Conservation (phyloP, 2,329 filamentous ascomycete species). For the Exserohilum rostratum region DNA sequence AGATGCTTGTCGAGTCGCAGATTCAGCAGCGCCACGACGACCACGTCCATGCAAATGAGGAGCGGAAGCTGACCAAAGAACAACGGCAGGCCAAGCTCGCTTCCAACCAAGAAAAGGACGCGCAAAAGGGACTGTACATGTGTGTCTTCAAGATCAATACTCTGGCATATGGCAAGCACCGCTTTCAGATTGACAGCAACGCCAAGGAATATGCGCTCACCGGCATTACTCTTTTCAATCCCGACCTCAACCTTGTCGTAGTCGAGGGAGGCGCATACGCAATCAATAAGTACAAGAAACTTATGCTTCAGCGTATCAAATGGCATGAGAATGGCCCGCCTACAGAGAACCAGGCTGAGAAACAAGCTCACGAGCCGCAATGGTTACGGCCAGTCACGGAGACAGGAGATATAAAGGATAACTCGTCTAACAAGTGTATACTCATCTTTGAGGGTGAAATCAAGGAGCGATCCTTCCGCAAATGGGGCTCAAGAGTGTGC, state of each 20-base stretch:
- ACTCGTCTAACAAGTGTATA: slow-evolving; percentile 79
- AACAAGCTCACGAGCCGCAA: slow-evolving; percentile 65
- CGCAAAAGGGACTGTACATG: slow-evolving; percentile 81
- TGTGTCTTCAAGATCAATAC: slow-evolving; percentile 88
- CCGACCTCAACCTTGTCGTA: slow-evolving; percentile 84
- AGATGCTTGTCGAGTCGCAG: slow-evolving; percentile 89
- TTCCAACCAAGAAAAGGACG: slow-evolving; percentile 83
- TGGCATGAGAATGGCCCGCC: slow-evolving; percentile 90
- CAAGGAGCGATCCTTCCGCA: slow-evolving; percentile 79
- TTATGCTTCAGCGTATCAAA: slow-evolving; percentile 91
- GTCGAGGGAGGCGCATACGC: slow-evolving; percentile 89
- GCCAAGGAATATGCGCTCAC: slow-evolving; percentile 87
- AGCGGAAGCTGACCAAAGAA: slow-evolving; percentile 87
- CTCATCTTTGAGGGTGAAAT: slow-evolving; percentile 91
- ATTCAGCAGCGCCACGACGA: slow-evolving; percentile 83
- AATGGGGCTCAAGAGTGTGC: slow-evolving; percentile 86
- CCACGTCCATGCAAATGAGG: slow-evolving; percentile 80
- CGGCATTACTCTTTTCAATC: slow-evolving; percentile 90
- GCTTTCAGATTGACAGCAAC: slow-evolving; percentile 91
- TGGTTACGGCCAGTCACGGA: slow-evolving; percentile 85
- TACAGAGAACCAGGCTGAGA: slow-evolving; percentile 61
- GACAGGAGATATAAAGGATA: slow-evolving; percentile 77
- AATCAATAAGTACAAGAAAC: slow-evolving; percentile 83
- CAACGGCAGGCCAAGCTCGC: slow-evolving; percentile 83
- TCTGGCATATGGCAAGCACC: slow-evolving; percentile 89